Base-by-base conservation (phyloP, 1,284 basidiomycete species). In the Ustilago cynodontis region DNA sequence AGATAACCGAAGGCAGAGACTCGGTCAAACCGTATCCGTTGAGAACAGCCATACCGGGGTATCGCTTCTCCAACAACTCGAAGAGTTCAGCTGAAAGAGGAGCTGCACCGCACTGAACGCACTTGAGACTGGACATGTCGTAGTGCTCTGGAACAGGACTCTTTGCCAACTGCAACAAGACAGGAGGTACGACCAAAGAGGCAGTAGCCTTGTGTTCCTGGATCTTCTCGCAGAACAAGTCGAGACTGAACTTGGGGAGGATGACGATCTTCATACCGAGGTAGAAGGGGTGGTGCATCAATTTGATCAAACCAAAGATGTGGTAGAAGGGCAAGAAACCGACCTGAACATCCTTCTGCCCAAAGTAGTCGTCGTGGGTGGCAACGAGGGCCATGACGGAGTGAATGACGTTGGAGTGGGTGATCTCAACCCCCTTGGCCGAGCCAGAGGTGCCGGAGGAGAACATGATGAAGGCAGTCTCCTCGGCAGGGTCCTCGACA, bases 1-100 rank as follows among this genome's bases (percentile, higher is more conserved):
- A 83, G 88, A 7, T 90, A 89, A 78, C 66, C 6, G 78, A 74
- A 0, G 92, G 92, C 0, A 91, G 91, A 5, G 91, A 92, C 86
- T 93, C 93, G 0, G 93, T 94, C n/a, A 94, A 87, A n/a, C 93
- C 93, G 74, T 92, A 94, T 5, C 87, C 86, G 70, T 87, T 86
- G 11, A 85, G 83, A n/a, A 87, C 82, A 0, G 66, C 60, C 59
- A 78, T 39, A 63, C 43, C 79, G 0, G 73, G 80, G n/a, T 93
- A 86, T 28, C 91, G 82, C 51, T 88, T 86, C 51, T 88, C 86
- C 39, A 92, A 83, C 74, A 90, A 88, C 86, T 89, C 86, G 16
- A 90, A 89, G 13, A 94, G 88, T 16, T 90, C 88, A 0, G 88
- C 88, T 2, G 92, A 91, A 6, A 95, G 88, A 0, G 94, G 94